Base-by-base conservation (phyloP, 2,329 filamentous ascomycete genomes). In the Didymella sp. region DNA sequence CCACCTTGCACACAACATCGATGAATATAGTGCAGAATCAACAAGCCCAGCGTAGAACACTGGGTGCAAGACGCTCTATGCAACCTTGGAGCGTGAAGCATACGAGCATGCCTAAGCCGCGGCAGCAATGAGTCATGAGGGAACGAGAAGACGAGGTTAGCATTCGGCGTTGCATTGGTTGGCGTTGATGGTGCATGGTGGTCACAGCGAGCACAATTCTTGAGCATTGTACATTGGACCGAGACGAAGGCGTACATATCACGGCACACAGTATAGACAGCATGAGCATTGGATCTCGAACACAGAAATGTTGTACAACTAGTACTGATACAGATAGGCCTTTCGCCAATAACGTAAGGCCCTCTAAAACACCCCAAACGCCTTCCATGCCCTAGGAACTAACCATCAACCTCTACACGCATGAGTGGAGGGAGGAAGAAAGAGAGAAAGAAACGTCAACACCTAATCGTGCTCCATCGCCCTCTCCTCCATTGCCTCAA, bases 401-500 rank as follows among this genome's bases (percentile, higher is more conserved):
- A 11, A 27, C 41, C n/a, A 6, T n/a, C 24, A 7, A 38, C 4
- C 21, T 12, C 22, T 24, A 25, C 15, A 42, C 19, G 4, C 24
- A 30, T 17, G 37, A 24, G 35, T 25, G 22, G 33, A 49, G 21
- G 31, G 48, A 40, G 22, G 4, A 13, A 21, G 31, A 52, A 33
- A 22, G 6, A 9, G 9, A 21, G 31, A 52, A 33, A 22, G 6
- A 9, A 40, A 12, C 8, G 28, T 12, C n/a, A 43, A 37, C n/a
- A 1, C 22, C 62, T 72, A 80, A 64, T 84, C 81, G 60, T 82
- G 77, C 64, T 80, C 78, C 62, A 72, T 67, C 37, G 80, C 82
- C 62, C 75, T 71, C 72, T 85, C 79, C 69, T 84, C 82, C 77
- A 85, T 76, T 2, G 74, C 79, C 52, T 74, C 66, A 1, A 85